Evolutionary conservation across 371 early-diverging fungal genomes (phyloP).

Genomic region (Mucor indicus): DNA sequence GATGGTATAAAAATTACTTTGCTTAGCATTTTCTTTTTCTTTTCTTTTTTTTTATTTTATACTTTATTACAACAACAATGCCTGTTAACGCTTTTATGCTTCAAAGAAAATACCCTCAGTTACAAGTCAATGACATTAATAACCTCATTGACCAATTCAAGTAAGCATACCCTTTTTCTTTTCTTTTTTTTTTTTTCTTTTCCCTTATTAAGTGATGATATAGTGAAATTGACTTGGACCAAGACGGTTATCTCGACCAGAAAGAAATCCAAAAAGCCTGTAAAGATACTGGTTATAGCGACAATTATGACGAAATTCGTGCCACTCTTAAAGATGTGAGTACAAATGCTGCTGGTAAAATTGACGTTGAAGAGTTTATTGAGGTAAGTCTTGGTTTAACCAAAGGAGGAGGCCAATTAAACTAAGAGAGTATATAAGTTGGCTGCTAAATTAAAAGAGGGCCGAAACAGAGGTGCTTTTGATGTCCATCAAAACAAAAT

Average conservation of each 20-base stretch:
- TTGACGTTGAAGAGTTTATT: slow-evolving; percentile 76
- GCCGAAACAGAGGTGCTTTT: slow-evolving; percentile 47
- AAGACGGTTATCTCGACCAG: slow-evolving; percentile 67
- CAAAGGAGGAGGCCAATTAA: no score
- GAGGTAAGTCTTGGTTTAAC: slow-evolving; percentile 43
- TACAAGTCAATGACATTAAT: slow-evolving; percentile 51
- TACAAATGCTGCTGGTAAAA: slow-evolving; percentile 62
- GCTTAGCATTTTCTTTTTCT: no score
- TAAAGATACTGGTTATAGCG: slow-evolving; percentile 59
- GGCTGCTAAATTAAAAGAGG: slow-evolving; percentile 58
- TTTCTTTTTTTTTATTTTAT: no score
- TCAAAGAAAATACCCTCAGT: slow-evolving; percentile 52
- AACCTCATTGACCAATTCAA: slow-evolving; percentile 50
- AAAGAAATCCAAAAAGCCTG: slow-evolving; percentile 61
- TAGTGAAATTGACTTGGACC: slow-evolving; percentile 65
- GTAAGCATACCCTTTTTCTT: no score
- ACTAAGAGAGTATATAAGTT: no score
- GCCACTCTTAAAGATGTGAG: slow-evolving; percentile 62
- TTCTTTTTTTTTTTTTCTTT: not conserved
- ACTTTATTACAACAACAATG: no score
- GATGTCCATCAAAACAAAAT: slow-evolving; percentile 69
- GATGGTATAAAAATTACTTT: no score
- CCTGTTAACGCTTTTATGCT: slow-evolving; percentile 34
- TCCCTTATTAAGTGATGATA: not conserved
- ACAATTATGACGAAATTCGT: slow-evolving; percentile 70